Percentiles rank a stretch among this genome's conserved stretches.
These are phyloP conservation scores for Lepidium aucheri DNA, from an alignment of 345 rosid genomes.

Conservation along the genomic window DNA sequence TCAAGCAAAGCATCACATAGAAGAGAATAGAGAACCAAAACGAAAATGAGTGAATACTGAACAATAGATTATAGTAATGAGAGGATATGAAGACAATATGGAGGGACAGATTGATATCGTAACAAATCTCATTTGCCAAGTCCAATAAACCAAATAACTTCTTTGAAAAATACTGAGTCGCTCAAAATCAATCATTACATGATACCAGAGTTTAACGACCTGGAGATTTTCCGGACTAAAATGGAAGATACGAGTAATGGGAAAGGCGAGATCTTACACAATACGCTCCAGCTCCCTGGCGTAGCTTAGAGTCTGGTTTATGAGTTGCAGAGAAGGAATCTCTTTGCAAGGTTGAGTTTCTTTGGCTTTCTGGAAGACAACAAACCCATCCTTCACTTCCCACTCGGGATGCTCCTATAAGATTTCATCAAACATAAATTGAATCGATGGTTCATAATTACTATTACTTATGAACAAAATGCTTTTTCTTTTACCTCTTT, in stretches of 20 bases:
- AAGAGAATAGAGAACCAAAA: neutral
- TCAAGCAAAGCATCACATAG: neutral
- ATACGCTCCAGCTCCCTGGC: constrained; percentile 98
- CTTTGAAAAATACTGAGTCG: neutral
- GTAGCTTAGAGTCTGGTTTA: constrained; percentile 93
- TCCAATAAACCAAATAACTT: neutral
- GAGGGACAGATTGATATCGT: neutral
- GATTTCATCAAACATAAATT: neutral
- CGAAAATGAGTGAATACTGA: neutral
- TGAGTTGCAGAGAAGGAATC: constrained; percentile 93
- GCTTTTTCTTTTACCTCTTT: constrained; percentile 43
- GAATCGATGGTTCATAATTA: neutral
- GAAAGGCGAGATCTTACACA: constrained; percentile 39
- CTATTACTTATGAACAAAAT: neutral
- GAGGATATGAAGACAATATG: neutral
- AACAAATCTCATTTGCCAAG: constrained; percentile 1
- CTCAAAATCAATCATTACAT: constrained; percentile 5
- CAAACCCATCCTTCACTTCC: constrained; percentile 71
- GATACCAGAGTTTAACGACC: constrained; percentile 1
- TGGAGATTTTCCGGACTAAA: neutral
- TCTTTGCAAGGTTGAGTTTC: constrained; percentile 90
- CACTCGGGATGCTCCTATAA: constrained; percentile 91
- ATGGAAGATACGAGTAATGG: neutral
- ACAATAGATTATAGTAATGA: neutral
- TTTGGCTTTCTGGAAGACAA: constrained; percentile 85